These are phyloP conservation scores for Amphirosellinia nigrospora DNA, from an alignment of 495 filamentous ascomycete species.

Conservation along the genomic window DNA sequence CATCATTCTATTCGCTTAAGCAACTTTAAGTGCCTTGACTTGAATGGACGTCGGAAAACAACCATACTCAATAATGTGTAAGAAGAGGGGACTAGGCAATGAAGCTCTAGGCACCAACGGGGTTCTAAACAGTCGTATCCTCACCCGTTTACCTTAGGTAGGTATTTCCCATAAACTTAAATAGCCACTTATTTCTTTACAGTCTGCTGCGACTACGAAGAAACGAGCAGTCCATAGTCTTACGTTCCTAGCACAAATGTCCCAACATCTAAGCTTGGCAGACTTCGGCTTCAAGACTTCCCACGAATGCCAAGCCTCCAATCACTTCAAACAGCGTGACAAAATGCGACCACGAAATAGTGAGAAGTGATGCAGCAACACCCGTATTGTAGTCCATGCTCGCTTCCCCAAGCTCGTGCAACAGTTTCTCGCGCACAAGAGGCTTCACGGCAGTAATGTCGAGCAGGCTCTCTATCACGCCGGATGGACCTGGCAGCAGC, in stretches of 20 bases:
- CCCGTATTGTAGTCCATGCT: slow-evolving; percentile 33
- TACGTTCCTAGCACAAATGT: not conserved
- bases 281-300: slow-evolving; percentile 30
- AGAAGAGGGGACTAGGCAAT: not conserved
- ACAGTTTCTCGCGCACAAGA: slow-evolving; percentile 34
- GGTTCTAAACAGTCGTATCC: no score
- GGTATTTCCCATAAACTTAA: no score
- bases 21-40: not conserved
- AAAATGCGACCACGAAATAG: slow-evolving; percentile 23
- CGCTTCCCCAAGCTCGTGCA: slow-evolving; percentile 32
- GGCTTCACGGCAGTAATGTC: slow-evolving; percentile 18
- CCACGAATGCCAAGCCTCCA: slow-evolving; percentile 6
- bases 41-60: no score
- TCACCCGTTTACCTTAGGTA: no score
- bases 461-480: slow-evolving; percentile 29
- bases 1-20: not conserved
- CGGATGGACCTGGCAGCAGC: slow-evolving; percentile 29
- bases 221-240: not conserved
- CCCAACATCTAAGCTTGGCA: not conserved
- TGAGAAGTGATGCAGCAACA: slow-evolving; percentile 30
- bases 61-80: not conserved
- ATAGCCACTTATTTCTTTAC: not conserved
- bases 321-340: slow-evolving; percentile 33
- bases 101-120: not conserved
- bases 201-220: not conserved